Evolutionary conservation across 2,329 filamentous ascomycete genomes (phyloP), one percentile per base, ranked within the genome.

Genomic region (Diaporthe velutina): DNA sequence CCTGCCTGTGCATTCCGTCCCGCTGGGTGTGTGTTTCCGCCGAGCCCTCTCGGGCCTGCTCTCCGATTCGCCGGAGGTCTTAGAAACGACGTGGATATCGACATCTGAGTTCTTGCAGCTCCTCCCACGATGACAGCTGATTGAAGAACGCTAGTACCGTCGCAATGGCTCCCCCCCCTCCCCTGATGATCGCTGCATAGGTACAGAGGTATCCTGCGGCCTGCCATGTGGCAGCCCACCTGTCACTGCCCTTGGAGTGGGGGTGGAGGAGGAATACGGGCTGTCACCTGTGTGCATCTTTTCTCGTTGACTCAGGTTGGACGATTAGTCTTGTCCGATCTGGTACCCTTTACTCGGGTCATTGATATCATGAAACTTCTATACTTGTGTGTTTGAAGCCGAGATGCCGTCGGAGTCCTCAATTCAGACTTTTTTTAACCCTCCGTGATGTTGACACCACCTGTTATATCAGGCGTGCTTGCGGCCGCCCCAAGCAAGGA

Each of bases 321-420:
- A 52, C 64, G 48, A 67, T 35, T 67, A 67, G 67, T 70, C 33
- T 57, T 70, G 50, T 57, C 67, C 50, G 35, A 55, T 54, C 52
- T 48, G 50, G 50, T 54, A 67, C 52, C 13, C 30, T 64, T 67
- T 28, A 54, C 45, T n/a, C 55, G 38, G 35, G 33, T 64, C 45
- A 52, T 52, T 38, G 57, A 64, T 48, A 52, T 73, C 57, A 40
- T 60, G n/a, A 50, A 71, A 38, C 57, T 60, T 66, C 55, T 33
- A 54, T 48, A 70, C 52, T 33, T 70, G 42, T 71, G 57, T 52
- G 42, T 71, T 64, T 52, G 48, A 55, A 55, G 71, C 40, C 52
- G 60, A 74, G 50, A 52, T 45, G 52, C 25, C 72, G 64, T 72
- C 67, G 74, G 74, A 76, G 74, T 71, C 74, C 74, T 74, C 74